Evolutionary conservation across 2,329 filamentous ascomycete genomes (phyloP).

Genomic region (Fusarium sublunatum): DNA sequence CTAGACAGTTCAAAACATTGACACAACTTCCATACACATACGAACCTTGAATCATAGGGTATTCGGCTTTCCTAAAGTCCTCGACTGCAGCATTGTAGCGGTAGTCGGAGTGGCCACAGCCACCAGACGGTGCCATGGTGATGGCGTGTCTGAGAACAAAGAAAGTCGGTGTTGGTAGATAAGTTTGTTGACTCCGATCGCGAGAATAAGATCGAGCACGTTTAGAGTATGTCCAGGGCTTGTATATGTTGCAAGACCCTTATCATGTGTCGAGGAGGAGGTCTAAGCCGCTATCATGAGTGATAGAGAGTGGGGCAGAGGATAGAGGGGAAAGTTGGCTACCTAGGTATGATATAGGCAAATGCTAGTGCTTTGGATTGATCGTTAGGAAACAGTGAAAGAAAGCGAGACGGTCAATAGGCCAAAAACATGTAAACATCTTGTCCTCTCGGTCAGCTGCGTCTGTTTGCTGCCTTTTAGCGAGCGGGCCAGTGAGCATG

Average conservation of each 20-base stretch:
- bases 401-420: background rate
- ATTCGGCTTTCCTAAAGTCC: constrained; percentile 68
- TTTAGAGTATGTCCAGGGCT: background rate
- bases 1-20: background rate
- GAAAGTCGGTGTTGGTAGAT: background rate
- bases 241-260: constrained; percentile 18
- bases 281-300: constrained; percentile 26
- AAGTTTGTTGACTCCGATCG: background rate
- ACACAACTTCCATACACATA: background rate
- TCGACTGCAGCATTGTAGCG: constrained; percentile 71
- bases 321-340: constrained; percentile 22
- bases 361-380: background rate
- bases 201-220: background rate
- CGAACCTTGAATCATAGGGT: constrained; percentile 76
- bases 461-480: constrained; percentile 26
- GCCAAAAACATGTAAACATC: background rate
- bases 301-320: constrained; percentile 26
- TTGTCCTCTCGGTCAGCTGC: constrained; percentile 29
- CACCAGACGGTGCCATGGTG: constrained; percentile 14
- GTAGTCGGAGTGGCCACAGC: constrained; percentile 13
- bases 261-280: constrained; percentile 29
- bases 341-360: background rate
- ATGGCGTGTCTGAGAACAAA: background rate
- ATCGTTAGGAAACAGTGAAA: background rate
- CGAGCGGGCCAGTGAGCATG: constrained; percentile 22